Conservation (phyloP, 768 basidiomycete genomes). For the Lactarius quietus region DNA sequence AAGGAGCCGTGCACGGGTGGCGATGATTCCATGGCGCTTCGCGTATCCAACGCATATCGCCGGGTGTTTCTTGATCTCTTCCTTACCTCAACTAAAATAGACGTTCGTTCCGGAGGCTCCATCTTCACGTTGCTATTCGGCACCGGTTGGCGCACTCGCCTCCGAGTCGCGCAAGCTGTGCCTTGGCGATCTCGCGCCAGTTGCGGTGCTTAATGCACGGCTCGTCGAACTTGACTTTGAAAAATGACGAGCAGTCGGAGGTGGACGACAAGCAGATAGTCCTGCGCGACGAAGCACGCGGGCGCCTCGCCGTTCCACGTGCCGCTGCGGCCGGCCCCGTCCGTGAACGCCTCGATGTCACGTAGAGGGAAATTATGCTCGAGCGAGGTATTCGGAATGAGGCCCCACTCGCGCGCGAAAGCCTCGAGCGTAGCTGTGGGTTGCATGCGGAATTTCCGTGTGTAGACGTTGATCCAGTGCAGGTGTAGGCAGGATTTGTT, state of each 20-base stretch:
- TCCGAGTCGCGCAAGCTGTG: constrained; percentile 50
- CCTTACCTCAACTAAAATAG: constrained; percentile 81
- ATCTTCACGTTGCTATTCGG: constrained; percentile 68
- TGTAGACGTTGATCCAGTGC: constrained; percentile 81
- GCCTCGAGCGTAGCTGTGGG: constrained; percentile 61
- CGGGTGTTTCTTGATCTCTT: constrained; percentile 63
- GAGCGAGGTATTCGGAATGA: constrained; percentile 70
- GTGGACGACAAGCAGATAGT: constrained; percentile 62
- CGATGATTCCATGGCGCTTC: constrained; percentile 82
- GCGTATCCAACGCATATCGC: constrained; percentile 56
- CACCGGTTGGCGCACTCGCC: constrained; percentile 38
- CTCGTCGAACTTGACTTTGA: constrained; percentile 99
- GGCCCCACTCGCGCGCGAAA: constrained; percentile 89
- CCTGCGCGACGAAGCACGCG: constrained; percentile 95
- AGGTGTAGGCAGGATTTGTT: constrained; percentile 88
- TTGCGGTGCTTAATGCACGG: constrained; percentile 99
- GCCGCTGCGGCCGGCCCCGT: constrained; percentile 59
- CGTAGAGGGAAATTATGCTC: constrained; percentile 57
- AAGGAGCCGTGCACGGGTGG: constrained; percentile 75
- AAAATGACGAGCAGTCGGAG: constrained; percentile 71
- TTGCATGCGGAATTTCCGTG: constrained; percentile 66
- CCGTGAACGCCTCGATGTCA: constrained; percentile 71
- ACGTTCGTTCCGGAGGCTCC: constrained; percentile 66
- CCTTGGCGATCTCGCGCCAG: constrained; percentile 92
- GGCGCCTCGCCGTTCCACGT: constrained; percentile 81